phyloP scores from a whole-genome alignment of 306 rosid genomes.

The Corylus americana region DNA sequence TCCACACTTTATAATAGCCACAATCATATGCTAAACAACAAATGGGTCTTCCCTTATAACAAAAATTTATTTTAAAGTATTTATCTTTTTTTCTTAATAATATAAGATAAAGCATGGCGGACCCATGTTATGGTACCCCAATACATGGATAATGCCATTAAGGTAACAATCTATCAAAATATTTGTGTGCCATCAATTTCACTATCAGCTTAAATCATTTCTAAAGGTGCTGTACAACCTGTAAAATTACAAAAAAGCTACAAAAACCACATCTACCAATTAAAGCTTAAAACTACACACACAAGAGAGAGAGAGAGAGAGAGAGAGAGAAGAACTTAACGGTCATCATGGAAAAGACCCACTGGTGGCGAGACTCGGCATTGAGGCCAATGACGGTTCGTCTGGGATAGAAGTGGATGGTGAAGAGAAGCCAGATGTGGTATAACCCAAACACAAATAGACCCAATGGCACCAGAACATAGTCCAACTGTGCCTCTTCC shows the following conservation, averaged over 20 bases:
- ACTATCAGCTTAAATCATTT: not conserved
- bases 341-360: slow-evolving; percentile 72
- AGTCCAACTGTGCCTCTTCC: slow-evolving; percentile 55
- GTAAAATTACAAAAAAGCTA: too few relatives aligned
- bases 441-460: slow-evolving; percentile 50
- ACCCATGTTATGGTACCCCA: not conserved
- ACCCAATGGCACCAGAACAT: slow-evolving; percentile 65
- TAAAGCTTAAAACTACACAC: not conserved
- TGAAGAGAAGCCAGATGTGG: slow-evolving; percentile 63
- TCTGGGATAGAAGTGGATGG: slow-evolving; percentile 41
- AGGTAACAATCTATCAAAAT: not conserved
- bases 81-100: not conserved
- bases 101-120: not conserved
- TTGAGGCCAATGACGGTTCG: slow-evolving; percentile 80
- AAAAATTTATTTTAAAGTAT: not conserved
- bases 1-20: not conserved
- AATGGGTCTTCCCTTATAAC: not conserved
- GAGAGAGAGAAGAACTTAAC: slow-evolving; percentile 46
- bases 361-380: slow-evolving; percentile 71
- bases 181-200: not conserved
- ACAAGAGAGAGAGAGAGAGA: slow-evolving; percentile 1
- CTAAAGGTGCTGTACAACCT: not conserved
- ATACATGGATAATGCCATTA: not conserved
- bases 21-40: not conserved
- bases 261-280: not conserved